These are phyloP conservation scores for Plasmodium gallinaceum DNA, from an alignment of 169 alveolate species.

Conservation along the genomic window DNA sequence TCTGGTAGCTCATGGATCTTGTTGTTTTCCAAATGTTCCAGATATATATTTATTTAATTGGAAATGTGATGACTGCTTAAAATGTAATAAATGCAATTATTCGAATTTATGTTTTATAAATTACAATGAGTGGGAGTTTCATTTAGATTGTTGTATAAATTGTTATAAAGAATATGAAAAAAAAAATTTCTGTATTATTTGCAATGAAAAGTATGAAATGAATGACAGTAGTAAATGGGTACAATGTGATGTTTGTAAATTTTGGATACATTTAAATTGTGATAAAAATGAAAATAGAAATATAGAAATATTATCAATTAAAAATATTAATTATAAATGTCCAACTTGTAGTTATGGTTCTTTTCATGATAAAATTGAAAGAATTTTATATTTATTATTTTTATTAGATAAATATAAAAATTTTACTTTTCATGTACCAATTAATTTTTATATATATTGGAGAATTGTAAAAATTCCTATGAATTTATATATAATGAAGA, in stretches of 20 bases:
- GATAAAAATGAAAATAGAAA: constrained; percentile 81
- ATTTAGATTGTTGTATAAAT: constrained; percentile 80
- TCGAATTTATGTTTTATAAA: constrained; percentile 79
- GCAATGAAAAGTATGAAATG: constrained; percentile 80
- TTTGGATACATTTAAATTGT: constrained; percentile 89
- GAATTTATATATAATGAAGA: constrained; percentile 80
- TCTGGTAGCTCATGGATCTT: constrained; percentile 85
- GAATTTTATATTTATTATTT: constrained; percentile 82
- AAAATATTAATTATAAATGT: constrained; percentile 79
- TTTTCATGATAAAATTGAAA: constrained; percentile 75
- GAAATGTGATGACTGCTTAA: constrained; percentile 86
- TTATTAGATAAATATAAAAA: constrained; percentile 79
- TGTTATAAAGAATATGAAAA: constrained; percentile 83
- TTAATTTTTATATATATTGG: constrained; percentile 82
- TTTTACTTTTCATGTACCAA: constrained; percentile 85
- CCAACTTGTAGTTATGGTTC: constrained; percentile 82
- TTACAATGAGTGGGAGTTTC: constrained; percentile 86
- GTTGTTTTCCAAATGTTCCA: constrained; percentile 87
- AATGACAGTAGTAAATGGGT: constrained; percentile 81
- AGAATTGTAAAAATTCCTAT: constrained; percentile 86
- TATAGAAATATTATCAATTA: constrained; percentile 74
- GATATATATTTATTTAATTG: constrained; percentile 82
- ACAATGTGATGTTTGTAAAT: constrained; percentile 88
- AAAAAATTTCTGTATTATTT: constrained; percentile 83
- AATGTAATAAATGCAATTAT: constrained; percentile 85